These are phyloP conservation scores for Penicillium sp. DNA, from an alignment of 2,329 filamentous ascomycete genomes.

Conservation along the genomic window DNA sequence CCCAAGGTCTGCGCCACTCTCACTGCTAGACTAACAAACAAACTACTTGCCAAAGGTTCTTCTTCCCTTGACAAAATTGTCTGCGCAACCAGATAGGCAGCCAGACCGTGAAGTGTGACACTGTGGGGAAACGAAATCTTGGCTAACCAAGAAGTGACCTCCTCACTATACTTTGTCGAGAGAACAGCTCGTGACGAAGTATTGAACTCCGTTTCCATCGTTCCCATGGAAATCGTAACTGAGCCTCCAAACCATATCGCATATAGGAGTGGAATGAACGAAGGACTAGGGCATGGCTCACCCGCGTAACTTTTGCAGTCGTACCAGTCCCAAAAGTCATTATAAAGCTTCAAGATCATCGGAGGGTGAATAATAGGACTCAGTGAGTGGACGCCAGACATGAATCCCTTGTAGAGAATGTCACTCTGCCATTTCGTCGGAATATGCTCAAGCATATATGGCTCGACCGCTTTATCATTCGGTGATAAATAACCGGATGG, in stretches of 20 bases:
- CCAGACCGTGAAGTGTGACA: conserved; percentile 39
- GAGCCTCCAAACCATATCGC: conserved; percentile 44
- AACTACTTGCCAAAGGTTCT: conserved; percentile 42
- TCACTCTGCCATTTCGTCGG: conserved; percentile 40
- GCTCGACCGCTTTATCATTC: conserved; percentile 28
- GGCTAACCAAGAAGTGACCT: conserved; percentile 37
- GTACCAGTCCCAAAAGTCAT: conserved; percentile 42
- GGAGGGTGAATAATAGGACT: conserved; percentile 39
- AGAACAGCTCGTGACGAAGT: conserved; percentile 29
- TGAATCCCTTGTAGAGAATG: conserved; percentile 40
- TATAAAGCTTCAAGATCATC: conserved; percentile 35
- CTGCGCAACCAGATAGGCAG: conserved; percentile 42
- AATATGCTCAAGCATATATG: conserved; percentile 36
- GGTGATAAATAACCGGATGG: conserved; percentile 30
- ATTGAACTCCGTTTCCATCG: conserved; percentile 36
- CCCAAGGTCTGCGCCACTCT: conserved; percentile 44
- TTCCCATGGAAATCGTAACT: conserved; percentile 37
- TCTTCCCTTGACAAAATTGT: conserved; percentile 42
- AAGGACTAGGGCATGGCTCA: conserved; percentile 32
- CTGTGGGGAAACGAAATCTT: conserved; percentile 40
- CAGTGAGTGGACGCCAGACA: conserved; percentile 41
- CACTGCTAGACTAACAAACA: conserved; percentile 42
- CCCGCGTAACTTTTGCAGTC: conserved; percentile 31
- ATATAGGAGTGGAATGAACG: conserved; percentile 39
- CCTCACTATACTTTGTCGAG: conserved; percentile 36